Base-by-base conservation (phyloP, 495 filamentous ascomycete genomes). In the Rostrohypoxylon terebratum region DNA sequence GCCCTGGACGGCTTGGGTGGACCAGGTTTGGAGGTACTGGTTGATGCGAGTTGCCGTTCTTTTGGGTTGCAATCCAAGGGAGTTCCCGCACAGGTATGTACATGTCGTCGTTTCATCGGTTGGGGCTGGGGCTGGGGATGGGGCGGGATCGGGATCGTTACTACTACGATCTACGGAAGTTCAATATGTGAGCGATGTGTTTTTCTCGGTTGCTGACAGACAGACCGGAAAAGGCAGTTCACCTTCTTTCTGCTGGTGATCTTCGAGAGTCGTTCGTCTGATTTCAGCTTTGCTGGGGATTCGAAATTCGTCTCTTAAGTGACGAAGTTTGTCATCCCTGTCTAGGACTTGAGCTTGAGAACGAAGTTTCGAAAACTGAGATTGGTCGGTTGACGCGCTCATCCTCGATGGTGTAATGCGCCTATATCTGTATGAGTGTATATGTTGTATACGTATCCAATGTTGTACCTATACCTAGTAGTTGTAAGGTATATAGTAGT, bases 31-130 rank as follows among this genome's bases (percentile, higher is more conserved):
- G 33, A 99, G 88, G 76, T 97, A 94, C 59, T 90, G 86, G 44
- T 89, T 84, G 72, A 99, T 87, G 69, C 93, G 91, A 14, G 85
- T 81, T 45, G 86, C 83, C 1, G 90, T 93, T 61, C 87, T 85
- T 63, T 87, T 88, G 40, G 96, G 96, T 77, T 98, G 96, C 34
- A 96, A 86, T 45, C 96, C 96, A 9, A 99, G 86, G 4, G 96
- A 99, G 82, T 99, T 97, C n/a, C 96, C 96, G 76, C 94, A 97
- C 45, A 99, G 86, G 78, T 99, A 99, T 74, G 93, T 91, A 79
- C 88, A 91, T 61, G 73, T 45, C 31, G 68, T 69, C 44, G 72
- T 75, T 58, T 63, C 71, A 59, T 77, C 72, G 57, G 64, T 63
- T 70, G 65, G 53, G 51, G 20, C 16, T 44, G 36, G 4, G 9